Evolutionary conservation across 2,329 filamentous ascomycete genomes (phyloP).

Genomic region (Pseudogymnoascus sp.): DNA sequence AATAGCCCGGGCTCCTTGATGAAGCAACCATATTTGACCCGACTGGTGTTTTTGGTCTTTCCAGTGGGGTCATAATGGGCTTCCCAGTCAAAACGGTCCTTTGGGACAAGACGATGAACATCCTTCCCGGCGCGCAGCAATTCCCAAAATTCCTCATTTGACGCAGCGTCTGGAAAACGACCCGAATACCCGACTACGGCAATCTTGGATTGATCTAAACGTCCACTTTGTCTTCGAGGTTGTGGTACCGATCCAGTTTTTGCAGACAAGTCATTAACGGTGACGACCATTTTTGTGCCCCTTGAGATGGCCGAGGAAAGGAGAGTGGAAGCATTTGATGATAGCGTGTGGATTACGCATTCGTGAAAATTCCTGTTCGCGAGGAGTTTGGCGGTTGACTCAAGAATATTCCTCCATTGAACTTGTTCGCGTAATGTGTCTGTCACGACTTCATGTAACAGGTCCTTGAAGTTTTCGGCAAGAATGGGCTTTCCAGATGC

Average conservation of each 20-base stretch:
- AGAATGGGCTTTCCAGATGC: not conserved
- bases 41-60: slow-evolving; percentile 66
- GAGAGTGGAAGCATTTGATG: not conserved
- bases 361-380: not conserved
- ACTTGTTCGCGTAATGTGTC: slow-evolving; percentile 21
- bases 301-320: not conserved
- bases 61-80: slow-evolving; percentile 64
- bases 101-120: slow-evolving; percentile 53
- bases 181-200: slow-evolving; percentile 78
- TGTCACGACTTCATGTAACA: slow-evolving; percentile 17
- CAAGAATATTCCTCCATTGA: slow-evolving; percentile 3
- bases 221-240: not conserved
- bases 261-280: not conserved
- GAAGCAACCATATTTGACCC: slow-evolving; percentile 67
- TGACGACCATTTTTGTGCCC: not conserved
- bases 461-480: slow-evolving; percentile 13
- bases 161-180: slow-evolving; percentile 65
- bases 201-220: slow-evolving; percentile 54
- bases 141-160: slow-evolving; percentile 65
- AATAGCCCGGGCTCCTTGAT: slow-evolving; percentile 64
- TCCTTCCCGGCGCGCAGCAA: slow-evolving; percentile 68
- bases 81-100: slow-evolving; percentile 63
- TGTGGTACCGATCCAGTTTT: slow-evolving; percentile 3
- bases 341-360: not conserved
- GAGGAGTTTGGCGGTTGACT: not conserved